Percentiles rank a stretch among this genome's conserved stretches.
Conservation (phyloP, 2,329 filamentous ascomycete genomes). For the Lachnellula subtilissima region DNA sequence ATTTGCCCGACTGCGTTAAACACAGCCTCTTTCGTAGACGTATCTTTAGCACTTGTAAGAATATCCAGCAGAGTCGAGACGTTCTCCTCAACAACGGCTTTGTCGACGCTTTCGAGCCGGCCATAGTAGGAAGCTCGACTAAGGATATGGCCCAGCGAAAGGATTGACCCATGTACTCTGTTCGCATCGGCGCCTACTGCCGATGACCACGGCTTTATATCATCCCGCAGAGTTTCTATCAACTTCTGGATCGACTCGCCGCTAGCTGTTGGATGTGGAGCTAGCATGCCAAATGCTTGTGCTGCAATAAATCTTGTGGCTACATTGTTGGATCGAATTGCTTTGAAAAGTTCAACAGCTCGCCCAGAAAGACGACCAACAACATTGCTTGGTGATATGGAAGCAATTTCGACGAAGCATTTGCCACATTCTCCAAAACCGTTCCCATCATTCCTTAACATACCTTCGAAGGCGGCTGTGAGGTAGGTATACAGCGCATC, state of each 20-base stretch:
- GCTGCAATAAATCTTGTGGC: constrained; percentile 62
- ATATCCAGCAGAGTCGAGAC: constrained; percentile 45
- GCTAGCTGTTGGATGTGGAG: constrained; percentile 54
- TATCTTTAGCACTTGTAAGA: constrained; percentile 49
- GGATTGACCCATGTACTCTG: constrained; percentile 54
- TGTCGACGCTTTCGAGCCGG: constrained; percentile 31
- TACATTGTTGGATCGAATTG: constrained; percentile 68
- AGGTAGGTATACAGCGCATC: constrained; percentile 42
- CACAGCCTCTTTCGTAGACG: constrained; percentile 51
- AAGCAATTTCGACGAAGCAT: constrained; percentile 50
- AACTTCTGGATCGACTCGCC: constrained; percentile 38
- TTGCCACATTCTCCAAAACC: constrained; percentile 44
- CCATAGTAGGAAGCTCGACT: constrained; percentile 52
- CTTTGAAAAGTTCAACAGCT: constrained; percentile 49
- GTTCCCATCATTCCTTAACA: constrained; percentile 39
- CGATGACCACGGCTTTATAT: constrained; percentile 43
- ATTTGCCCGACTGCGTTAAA: constrained; percentile 57
- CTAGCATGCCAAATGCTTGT: constrained; percentile 70
- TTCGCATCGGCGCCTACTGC: constrained; percentile 57
- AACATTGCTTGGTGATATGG: constrained; percentile 45
- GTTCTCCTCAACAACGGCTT: constrained; percentile 37
- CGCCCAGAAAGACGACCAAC: constrained; percentile 46
- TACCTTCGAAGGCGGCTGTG: constrained; percentile 52
- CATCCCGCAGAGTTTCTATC: constrained; percentile 42
- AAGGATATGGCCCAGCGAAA: constrained; percentile 52